A percentile compares a stretch with the other conserved stretches of the same genome.
Conservation (phyloP, 345 rosid species). For the Eucalyptus lansdowneana region DNA sequence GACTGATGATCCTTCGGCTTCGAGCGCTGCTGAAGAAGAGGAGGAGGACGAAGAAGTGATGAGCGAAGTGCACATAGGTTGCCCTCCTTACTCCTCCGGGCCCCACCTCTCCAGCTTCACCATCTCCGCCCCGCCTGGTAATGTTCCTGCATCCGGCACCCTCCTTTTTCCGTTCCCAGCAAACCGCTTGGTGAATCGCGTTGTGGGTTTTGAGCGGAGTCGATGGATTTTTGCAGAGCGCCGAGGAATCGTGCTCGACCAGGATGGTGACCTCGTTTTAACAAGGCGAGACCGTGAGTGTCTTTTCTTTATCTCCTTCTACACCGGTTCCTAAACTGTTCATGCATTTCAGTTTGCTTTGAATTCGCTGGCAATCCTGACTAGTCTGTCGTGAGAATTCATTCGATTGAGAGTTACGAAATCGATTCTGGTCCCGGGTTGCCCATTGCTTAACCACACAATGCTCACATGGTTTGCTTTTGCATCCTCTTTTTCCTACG, state of each 20-base stretch:
- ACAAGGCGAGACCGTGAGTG: slow-evolving; percentile 46
- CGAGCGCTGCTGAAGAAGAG: not conserved
- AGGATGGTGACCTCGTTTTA: slow-evolving; percentile 82
- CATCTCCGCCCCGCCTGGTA: slow-evolving; percentile 46
- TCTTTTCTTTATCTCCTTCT: not conserved
- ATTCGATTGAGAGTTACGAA: not conserved
- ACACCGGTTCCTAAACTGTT: not conserved
- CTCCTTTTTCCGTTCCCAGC: not conserved
- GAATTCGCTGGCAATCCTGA: not conserved
- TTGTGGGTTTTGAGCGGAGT: slow-evolving; percentile 12
- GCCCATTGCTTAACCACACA: not conserved
- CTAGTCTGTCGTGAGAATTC: not conserved
- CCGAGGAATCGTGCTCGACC: slow-evolving; percentile 23
- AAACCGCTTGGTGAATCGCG: not conserved
- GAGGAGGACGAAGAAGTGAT: slow-evolving; percentile 38
- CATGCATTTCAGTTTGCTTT: not conserved
- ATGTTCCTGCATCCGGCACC: not conserved
- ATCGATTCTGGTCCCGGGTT: not conserved
- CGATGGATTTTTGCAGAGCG: not conserved
- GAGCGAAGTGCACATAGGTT: slow-evolving; percentile 85
- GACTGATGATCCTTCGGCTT: not conserved
- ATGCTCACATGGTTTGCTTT: not conserved
- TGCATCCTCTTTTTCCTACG: not conserved
- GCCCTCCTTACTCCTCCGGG: slow-evolving; percentile 45
- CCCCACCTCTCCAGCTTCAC: slow-evolving; percentile 57